Base-by-base conservation (phyloP, 306 rosid genomes). In the Acacia melanoxylon region DNA sequence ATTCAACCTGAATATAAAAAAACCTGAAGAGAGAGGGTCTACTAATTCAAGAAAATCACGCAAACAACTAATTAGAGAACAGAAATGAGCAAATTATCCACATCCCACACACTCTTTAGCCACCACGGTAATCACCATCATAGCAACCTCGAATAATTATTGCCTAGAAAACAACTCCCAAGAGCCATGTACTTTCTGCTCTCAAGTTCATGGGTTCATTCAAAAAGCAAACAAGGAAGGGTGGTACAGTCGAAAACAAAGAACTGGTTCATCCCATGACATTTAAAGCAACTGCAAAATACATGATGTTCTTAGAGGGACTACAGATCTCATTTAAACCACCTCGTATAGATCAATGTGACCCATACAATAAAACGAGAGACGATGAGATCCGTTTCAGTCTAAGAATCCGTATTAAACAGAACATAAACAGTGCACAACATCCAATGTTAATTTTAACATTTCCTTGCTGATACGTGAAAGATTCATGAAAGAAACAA, bases 371-470 rank as follows among this genome's bases (percentile, higher is more conserved):
- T 27, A 27, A 74, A 66, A 59, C 68, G 24, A 74, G 58, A 33
- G 10, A 49, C 2, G 8, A 73, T 42, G 11, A 40, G 48, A 41
- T 27, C 54, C 31, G 8, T 41, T 37, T 68, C 74, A 40, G 20
- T 22, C 16, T 35, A 27, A 62, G 68, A 27, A 62, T 62, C 7
- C 68, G 3, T 25, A 10, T 62, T 40, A 62, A 62, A 27, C 68
- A 19, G 0, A 24, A 67, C 51, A 71, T 25, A 81, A 75, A 33
- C 81, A 52, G 79, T 66, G 68, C 86, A 80, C 78, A 85, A 84
- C 74, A 85, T 88, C 76, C 70, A 80, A 52, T 14, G 19, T 58
- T 78, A 83, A 73, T 78, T 86, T 80, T 82, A 83, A 80, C 44
- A 69, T 58, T 85, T 83, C 86, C 42, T 74, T 45, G 56, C 68